phyloP scores from a whole-genome alignment of 2,329 filamentous ascomycete genomes.

The Eutypella sp. region DNA sequence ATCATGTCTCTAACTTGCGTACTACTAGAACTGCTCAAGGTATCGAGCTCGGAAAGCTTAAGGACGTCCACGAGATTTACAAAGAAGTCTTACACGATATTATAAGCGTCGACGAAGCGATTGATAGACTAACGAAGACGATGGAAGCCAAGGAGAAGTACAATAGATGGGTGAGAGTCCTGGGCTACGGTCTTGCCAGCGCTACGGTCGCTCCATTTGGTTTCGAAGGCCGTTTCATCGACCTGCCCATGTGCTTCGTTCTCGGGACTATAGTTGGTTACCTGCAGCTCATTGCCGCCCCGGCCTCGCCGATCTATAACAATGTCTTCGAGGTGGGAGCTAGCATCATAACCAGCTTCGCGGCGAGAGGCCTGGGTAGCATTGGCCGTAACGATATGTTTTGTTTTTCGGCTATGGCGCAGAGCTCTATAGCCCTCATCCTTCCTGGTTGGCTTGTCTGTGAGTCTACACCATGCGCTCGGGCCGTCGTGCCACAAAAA shows the following conservation, averaged over 20 bases:
- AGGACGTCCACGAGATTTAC: slow-evolving; percentile 72
- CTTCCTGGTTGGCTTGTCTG: slow-evolving; percentile 56
- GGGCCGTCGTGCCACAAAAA: too few species aligned
- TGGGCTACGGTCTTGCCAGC: slow-evolving; percentile 25
- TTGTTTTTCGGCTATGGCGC: slow-evolving; percentile 67
- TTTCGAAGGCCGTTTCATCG: slow-evolving; percentile 23
- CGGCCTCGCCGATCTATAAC: slow-evolving; percentile 65
- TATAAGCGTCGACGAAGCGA: slow-evolving; percentile 27
- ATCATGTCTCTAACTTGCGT: background rate
- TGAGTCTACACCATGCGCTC: slow-evolving; percentile 19
- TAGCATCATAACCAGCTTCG: slow-evolving; percentile 61
- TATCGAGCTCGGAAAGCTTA: slow-evolving; percentile 67
- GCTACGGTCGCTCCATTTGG: slow-evolving; percentile 24
- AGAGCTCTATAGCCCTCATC: slow-evolving; percentile 72
- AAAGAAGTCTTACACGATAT: slow-evolving; percentile 76
- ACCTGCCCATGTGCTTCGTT: slow-evolving; percentile 25
- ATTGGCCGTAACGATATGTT: slow-evolving; percentile 55
- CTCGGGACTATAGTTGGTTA: slow-evolving; percentile 24
- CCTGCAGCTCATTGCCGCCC: slow-evolving; percentile 70
- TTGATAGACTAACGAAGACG: slow-evolving; percentile 17
- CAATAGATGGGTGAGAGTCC: slow-evolving; percentile 22
- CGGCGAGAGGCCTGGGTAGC: slow-evolving; percentile 65
- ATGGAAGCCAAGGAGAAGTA: slow-evolving; percentile 24
- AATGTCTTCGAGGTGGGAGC: slow-evolving; percentile 50
- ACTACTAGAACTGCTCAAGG: slow-evolving; percentile 49